Conservation (phyloP, 202 grass and related monocot species). For the Bolboschoenoplectus hybrid region DNA sequence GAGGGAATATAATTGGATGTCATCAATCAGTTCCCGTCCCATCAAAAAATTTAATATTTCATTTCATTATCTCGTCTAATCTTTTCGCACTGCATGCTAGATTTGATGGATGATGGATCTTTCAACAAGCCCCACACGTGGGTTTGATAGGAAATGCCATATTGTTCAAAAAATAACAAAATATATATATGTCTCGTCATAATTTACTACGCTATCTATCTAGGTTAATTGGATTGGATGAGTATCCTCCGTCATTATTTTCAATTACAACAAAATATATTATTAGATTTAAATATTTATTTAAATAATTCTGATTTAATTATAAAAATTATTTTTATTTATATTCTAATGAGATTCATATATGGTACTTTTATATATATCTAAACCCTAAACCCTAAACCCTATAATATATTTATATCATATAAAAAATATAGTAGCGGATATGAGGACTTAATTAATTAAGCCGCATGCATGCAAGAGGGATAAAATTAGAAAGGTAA, state of each 20-base stretch:
- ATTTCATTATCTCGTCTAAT: conserved; percentile 23
- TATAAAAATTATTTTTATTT: no score
- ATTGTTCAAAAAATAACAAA: not conserved
- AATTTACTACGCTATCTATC: not conserved
- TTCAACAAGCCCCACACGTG: conserved; percentile 16
- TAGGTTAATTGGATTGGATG: not conserved
- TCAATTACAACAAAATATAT: no score
- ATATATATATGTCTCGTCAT: not conserved
- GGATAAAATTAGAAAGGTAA: not conserved
- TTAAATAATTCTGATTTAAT: no score
- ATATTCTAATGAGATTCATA: no score
- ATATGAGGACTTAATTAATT: no score
- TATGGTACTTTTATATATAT: no score
- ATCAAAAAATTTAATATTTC: conserved; percentile 16
- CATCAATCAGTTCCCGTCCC: not conserved
- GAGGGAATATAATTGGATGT: not conserved
- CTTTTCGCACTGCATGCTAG: not conserved
- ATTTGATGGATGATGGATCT: conserved; percentile 33
- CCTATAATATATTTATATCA: no score
- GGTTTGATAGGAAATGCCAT: not conserved
- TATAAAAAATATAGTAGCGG: no score
- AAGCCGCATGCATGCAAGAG: no score
- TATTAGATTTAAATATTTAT: no score
- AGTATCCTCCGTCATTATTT: no score
- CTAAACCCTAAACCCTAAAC: no score